Evolutionary conservation across 2,329 filamentous ascomycete genomes (phyloP).

Genomic region (Colletotrichum phormii): DNA sequence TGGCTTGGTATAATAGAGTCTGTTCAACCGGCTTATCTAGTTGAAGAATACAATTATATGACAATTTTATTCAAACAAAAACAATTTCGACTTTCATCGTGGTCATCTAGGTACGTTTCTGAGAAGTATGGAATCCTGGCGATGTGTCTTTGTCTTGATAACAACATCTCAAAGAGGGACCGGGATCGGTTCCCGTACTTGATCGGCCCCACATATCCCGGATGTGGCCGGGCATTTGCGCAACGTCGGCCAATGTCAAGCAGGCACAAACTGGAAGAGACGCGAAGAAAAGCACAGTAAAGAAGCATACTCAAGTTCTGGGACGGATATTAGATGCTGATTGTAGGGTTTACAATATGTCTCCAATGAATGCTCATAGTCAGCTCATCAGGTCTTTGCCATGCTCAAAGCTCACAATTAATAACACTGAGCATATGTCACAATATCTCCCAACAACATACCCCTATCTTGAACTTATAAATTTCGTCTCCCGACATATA

Average conservation of each 20-base stretch:
- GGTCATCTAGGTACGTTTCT: neutral
- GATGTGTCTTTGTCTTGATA: too few species aligned
- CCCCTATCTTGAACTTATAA: too few species aligned
- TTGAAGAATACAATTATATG: neutral
- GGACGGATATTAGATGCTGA: fast-evolving
- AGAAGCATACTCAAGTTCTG: fast-evolving
- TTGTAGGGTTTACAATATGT: neutral
- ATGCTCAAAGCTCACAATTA: too few species aligned
- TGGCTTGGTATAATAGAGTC: slow-evolving; percentile 25
- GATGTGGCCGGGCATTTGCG: neutral
- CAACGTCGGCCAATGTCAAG: neutral
- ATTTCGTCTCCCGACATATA: too few species aligned
- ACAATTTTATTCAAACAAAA: too few species aligned
- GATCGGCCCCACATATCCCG: neutral
- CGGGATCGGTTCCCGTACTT: neutral
- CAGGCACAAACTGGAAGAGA: too few species aligned
- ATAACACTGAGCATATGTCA: too few species aligned
- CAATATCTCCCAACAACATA: too few species aligned
- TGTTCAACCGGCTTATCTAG: slow-evolving; percentile 14
- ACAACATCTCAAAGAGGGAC: neutral
- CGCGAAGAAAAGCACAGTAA: too few species aligned
- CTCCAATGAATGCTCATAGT: too few species aligned
- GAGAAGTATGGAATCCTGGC: too few species aligned
- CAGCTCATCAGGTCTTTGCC: too few species aligned
- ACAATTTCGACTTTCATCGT: neutral